Evolutionary conservation across 2,329 filamentous ascomycete genomes (phyloP).

Genomic region (Alternaria brassicicola): DNA sequence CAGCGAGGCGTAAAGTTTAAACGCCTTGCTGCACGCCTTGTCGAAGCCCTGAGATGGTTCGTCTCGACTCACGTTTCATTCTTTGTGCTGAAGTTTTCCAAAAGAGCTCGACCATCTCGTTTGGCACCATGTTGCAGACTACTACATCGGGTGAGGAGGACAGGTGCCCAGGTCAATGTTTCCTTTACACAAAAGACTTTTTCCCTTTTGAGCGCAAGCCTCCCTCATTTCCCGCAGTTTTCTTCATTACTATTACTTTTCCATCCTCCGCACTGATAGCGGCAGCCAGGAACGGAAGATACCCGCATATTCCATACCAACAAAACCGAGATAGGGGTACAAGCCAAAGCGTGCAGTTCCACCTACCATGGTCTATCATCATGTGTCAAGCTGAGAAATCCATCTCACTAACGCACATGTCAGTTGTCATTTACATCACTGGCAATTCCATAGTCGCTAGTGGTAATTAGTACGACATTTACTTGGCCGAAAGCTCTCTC

Average conservation of each 20-base stretch:
- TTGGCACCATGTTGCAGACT: constrained; percentile 7
- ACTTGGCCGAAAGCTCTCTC: neutral
- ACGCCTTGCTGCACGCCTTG: neutral
- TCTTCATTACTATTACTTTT: neutral
- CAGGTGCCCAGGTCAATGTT: neutral
- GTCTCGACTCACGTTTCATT: constrained; percentile 8
- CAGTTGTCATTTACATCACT: neutral
- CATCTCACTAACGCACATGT: neutral
- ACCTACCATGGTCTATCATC: neutral
- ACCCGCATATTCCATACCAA: neutral
- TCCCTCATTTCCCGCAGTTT: neutral
- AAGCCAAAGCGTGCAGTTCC: neutral
- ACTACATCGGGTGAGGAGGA: neutral
- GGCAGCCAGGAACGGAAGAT: neutral
- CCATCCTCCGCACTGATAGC: neutral
- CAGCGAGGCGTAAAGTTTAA: constrained; percentile 1
- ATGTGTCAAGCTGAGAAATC: neutral
- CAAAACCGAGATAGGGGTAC: neutral
- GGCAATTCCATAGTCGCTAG: neutral
- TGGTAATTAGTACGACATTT: neutral
- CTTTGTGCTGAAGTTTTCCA: neutral
- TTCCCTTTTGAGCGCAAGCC: constrained; percentile 2
- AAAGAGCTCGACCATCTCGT: constrained; percentile 1
- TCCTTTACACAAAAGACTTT: neutral
- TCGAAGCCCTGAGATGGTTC: constrained; percentile 20